phyloP scores from a whole-genome alignment of 176 grass and related monocot genomes.

The Hsuehochloa calcarea region DNA sequence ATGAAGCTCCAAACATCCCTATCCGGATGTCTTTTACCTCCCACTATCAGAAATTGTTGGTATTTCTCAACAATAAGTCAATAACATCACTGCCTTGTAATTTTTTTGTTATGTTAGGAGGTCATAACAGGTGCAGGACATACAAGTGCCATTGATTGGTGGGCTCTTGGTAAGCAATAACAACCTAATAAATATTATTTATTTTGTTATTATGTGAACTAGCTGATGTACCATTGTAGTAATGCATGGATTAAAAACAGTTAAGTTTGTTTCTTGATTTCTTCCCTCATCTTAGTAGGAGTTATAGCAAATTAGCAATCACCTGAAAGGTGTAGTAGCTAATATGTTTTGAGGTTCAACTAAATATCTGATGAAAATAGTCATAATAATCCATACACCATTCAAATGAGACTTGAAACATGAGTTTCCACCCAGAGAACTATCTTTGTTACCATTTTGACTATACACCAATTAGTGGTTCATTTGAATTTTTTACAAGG shows the following conservation, averaged over 20 bases:
- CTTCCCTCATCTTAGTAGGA: not conserved
- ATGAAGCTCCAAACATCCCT: too few relatives aligned
- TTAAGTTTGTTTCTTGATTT: not conserved
- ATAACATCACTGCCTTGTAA: not conserved
- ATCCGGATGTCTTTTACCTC: too few relatives aligned
- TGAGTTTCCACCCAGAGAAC: not conserved
- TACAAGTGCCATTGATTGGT: constrained; percentile 98
- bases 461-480: constrained; percentile 1
- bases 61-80: not conserved
- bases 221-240: not conserved
- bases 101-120: constrained; percentile 57
- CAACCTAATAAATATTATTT: not conserved
- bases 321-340: constrained; percentile 13
- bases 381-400: not conserved
- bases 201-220: not conserved
- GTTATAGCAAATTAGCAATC: constrained; percentile 9
- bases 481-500: not conserved
- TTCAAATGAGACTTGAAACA: constrained; percentile 2
- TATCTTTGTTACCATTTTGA: not conserved
- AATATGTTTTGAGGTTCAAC: not conserved
- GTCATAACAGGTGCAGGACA: constrained; percentile 80
- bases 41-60: too few relatives aligned
- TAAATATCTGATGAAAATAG: constrained; percentile 5
- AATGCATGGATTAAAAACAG: not conserved
- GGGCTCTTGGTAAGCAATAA: constrained; percentile 83